Base-by-base conservation (phyloP, 2,329 filamentous ascomycete genomes). In the Coniosporium tulheliwenetii region DNA sequence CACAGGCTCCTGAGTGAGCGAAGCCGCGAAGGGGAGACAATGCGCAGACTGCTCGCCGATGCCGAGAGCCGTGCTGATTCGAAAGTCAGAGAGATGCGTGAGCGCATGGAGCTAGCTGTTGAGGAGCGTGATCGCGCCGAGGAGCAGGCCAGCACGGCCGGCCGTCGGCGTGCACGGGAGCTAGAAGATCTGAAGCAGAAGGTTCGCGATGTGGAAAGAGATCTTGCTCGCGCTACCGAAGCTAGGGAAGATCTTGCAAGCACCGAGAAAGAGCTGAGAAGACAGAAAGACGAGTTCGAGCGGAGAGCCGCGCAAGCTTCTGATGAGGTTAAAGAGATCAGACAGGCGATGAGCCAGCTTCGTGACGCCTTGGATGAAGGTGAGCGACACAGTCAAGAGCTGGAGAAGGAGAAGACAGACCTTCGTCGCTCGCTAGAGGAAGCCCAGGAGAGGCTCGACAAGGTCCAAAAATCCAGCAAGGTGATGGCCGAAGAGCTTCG, bases 91-190 rank as follows among this genome's bases (percentile, higher is more conserved):
- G 89, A 96, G 48, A 91, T 94, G 78, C 81, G 85, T 41, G 78
- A 85, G 43, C 77, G 81, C 2, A 80, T 96, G 71, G 89, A 96
- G 52, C 70, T 83, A 1, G 87, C 87, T 0, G 73, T 93, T n/a
- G 87, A 95, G 57, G 91, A 98, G 59, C 77, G 91, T 13, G 91
- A 98, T 56, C 77, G 85, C 2, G 79, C 86, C 2, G 89, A 98
- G 60, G 87, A 96, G 46, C 87, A 96, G 61, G 79, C 85, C 2
- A 85, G 77, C 52, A 81, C 78, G 0, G 71, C 83, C 38, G 82
- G 81, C 10, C 73, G 89, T 40, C 75, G 83, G 36, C 79, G 80
- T 45, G 75, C 83, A 5, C 72, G 87, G 38, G 91, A 96, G 64
- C 69, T 85, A 2, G 91, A 96, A 56, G 89, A 96, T 49, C 66